phyloP scores from a whole-genome alignment of 2,329 filamentous ascomycete genomes.

The Myriosclerotinia duriaeana region DNA sequence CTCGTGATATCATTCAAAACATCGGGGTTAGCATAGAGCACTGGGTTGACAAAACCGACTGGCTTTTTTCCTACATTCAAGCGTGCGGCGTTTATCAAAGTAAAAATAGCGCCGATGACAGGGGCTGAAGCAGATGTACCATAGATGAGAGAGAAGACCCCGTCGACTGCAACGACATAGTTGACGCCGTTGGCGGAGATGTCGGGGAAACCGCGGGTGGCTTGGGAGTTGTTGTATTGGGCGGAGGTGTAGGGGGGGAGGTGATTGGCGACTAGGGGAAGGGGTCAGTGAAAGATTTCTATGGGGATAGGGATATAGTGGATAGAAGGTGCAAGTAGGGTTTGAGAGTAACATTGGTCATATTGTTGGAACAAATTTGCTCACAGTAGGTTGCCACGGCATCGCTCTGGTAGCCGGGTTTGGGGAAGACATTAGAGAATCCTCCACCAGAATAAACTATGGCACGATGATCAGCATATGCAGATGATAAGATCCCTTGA shows the following conservation, averaged over 20 bases:
- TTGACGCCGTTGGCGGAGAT: slow-evolving; percentile 47
- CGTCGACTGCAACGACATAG: slow-evolving; percentile 47
- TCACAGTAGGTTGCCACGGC: slow-evolving; percentile 36
- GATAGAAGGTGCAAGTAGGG: not conserved
- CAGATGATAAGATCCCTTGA: slow-evolving; percentile 1
- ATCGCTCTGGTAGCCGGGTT: slow-evolving; percentile 49
- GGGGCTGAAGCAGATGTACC: slow-evolving; percentile 51
- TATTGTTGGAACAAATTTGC: slow-evolving; percentile 26
- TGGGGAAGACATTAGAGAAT: slow-evolving; percentile 58
- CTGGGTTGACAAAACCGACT: slow-evolving; percentile 47
- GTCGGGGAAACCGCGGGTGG: slow-evolving; percentile 50
- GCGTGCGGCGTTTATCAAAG: slow-evolving; percentile 61
- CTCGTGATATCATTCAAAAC: slow-evolving; percentile 41
- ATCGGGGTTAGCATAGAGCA: slow-evolving; percentile 41
- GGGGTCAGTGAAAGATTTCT: slow-evolving; percentile 40
- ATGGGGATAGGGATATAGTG: no score
- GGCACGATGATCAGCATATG: slow-evolving; percentile 41
- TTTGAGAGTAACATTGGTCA: not conserved
- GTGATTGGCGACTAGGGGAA: slow-evolving; percentile 30
- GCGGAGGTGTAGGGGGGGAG: slow-evolving; percentile 39
- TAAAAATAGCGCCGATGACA: slow-evolving; percentile 49
- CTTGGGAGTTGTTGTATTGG: slow-evolving; percentile 49
- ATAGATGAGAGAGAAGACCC: slow-evolving; percentile 46
- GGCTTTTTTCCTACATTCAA: slow-evolving; percentile 49
- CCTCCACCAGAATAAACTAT: slow-evolving; percentile 76